Evolutionary conservation across 345 rosid species (phyloP), one percentile per base, ranked within the genome.

Genomic region (Angophora floribunda): DNA sequence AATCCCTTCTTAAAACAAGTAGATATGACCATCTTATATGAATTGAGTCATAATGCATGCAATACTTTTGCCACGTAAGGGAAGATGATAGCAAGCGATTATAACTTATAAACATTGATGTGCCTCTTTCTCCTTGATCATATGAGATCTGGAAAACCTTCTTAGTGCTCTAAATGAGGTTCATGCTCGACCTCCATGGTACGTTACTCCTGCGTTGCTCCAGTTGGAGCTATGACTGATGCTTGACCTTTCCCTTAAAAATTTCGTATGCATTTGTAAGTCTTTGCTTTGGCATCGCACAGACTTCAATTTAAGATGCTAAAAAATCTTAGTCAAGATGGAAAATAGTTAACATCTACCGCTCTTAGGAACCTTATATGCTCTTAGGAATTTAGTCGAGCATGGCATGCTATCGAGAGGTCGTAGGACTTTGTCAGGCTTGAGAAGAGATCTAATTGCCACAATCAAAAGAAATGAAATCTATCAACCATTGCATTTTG

Each of bases 191-290:
- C 7, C 65, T 59, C 65, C 15, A 59, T 1, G 2, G 2, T 55
- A 4, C 61, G 8, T 55, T 9, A 55, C 61, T 55, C 28, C 0
- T 55, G 13, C 2, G 13, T 9, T 57, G n/a, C 63, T 24, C 63
- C 22, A 57, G 3, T 57, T 57, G 13, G 13, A 57, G n/a, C n/a
- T 57, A 57, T 4, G n/a, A 9, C 0, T 24, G 12, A 24, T 24
- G n/a, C n/a, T 57, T 24, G 13, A 24, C 63, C 5, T 57, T 57
- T 57, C n/a, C 1, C 1, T 24, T 24, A 9, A 22, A 4, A 24
- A 9, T 0, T 24, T 24, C 0, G 13, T 1, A 24, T 22, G 2
- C 4, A 57, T 22, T 3, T 1, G 1, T 59, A 59, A 59, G 30
- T 59, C 65, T 55, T 55, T 55, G 61, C 2, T 55, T 55, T 55